A percentile compares a stretch with the other conserved stretches of the same genome.
phyloP scores from a whole-genome alignment of 139 green algal species.

The Chlamydomonas eustigma region DNA sequence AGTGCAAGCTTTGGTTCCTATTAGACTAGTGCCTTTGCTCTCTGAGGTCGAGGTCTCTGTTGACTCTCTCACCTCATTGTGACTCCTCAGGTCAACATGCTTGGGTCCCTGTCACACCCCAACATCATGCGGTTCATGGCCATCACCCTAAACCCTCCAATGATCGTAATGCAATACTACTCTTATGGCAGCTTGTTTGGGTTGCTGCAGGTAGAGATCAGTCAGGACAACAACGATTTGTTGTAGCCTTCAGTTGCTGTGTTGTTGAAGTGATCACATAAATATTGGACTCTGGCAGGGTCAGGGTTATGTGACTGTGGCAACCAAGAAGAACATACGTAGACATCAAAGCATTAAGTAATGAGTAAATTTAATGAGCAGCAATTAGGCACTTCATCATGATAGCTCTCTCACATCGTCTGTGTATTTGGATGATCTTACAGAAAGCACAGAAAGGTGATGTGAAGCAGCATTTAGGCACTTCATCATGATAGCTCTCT shows the following conservation, averaged over 20 bases:
- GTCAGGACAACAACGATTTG: not conserved
- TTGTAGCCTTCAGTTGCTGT: not conserved
- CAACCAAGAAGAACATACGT: no score
- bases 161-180: conserved; percentile 65
- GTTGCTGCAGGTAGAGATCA: conserved; percentile 33
- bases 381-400: not conserved
- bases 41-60: no score
- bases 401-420: not conserved
- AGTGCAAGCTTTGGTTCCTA: no score
- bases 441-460: conserved; percentile 13
- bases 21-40: not conserved
- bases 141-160: conserved; percentile 51
- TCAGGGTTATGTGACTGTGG: no score
- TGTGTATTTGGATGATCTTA: not conserved
- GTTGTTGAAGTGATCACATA: not conserved
- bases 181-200: conserved; percentile 56
- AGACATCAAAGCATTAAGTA: no score
- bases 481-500: not conserved
- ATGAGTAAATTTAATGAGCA: not conserved
- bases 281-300: no score
- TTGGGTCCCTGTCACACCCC: conserved; percentile 35
- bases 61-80: no score
- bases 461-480: conserved; percentile 1
- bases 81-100: conserved; percentile 15
- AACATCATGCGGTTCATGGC: conserved; percentile 59